These are phyloP conservation scores for Blastobotrys mokoenaii DNA, from an alignment of 805 yeast genomes.

Conservation along the genomic window DNA sequence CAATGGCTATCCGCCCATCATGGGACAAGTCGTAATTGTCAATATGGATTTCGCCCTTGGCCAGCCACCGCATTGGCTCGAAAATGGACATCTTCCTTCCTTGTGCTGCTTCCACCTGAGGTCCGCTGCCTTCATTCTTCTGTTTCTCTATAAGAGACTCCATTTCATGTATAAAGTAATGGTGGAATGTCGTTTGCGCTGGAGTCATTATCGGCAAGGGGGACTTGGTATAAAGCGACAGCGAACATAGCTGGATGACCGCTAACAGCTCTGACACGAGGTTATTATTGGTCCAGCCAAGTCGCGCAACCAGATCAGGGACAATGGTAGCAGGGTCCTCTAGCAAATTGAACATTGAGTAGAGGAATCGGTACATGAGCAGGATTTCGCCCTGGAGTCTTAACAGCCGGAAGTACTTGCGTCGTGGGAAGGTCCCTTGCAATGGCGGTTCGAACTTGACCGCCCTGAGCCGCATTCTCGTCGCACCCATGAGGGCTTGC, in stretches of 20 bases:
- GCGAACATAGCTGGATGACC: conserved; percentile 24
- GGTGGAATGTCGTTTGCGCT: conserved; percentile 19
- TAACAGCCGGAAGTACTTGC: conserved; percentile 24
- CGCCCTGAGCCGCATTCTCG: conserved; percentile 6
- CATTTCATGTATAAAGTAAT: conserved; percentile 5
- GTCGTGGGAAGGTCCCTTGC: conserved; percentile 27
- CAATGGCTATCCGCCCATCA: conserved; percentile 21
- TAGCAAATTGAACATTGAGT: conserved; percentile 22
- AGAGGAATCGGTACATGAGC: conserved; percentile 20
- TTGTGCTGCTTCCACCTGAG: conserved; percentile 2
- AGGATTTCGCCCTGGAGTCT: conserved; percentile 20
- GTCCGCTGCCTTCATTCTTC: conserved; percentile 1
- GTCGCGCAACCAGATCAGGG: conserved; percentile 14
- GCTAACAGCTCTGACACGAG: conserved; percentile 25
- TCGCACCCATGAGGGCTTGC: conserved; percentile 8
- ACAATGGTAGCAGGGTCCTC: conserved; percentile 18
- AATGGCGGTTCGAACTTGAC: conserved; percentile 29
- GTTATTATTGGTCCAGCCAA: conserved; percentile 26
- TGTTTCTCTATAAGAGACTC: neutral
- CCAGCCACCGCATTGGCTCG: neutral
- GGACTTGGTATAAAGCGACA: conserved; percentile 22
- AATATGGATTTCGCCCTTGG: neutral
- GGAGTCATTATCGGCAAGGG: conserved; percentile 28
- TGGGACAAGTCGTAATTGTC: conserved; percentile 1
- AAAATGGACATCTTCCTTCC: no score